Evolutionary conservation across 108 stramenopile species (phyloP), one percentile per base, ranked within the genome.

Genomic region (Cyclotella sp.): DNA sequence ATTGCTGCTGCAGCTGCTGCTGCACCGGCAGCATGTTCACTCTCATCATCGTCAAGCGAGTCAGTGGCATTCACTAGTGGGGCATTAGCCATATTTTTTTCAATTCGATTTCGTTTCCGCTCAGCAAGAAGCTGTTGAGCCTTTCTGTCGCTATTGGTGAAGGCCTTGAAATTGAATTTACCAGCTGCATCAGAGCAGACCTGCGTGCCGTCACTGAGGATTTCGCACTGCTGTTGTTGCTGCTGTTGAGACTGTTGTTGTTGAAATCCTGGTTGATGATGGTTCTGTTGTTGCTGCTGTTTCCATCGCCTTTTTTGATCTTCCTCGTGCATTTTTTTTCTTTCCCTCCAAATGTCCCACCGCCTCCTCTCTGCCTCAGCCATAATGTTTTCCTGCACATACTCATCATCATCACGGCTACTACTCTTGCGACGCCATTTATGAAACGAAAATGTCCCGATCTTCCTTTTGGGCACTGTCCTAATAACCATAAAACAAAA

Each of bases 401-500:
- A 49, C 24, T 60, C 15, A 42, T 59, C 60, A 41, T 62, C 44
- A 28, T 40, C 39, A 22, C 45, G 24, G 22, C 45, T 24, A 42
- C 40, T 44, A 27, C 69, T 58, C 15, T 16, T 18, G 9, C n/a
- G 52, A 19, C 9, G 8, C 22, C 53, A 15, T 27, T 47, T 14
- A 12, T 54, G 30, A 26, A 28, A 67, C 45, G 43, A 51, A 55
- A 69, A 19, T 30, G 57, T 60, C 28, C 78, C 72, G 0, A 81
- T 41, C 61, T 26, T 68, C 29, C 79, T 42, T 30, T 81, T 81
- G 28, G 79, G 79, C 29, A 81, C 67, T 13, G 72, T 81, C 60
- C 73, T 81, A 66, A 81, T 81, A n/a, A 81, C 64, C 67, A 81
- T 52, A 39, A 81, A 74, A 46, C 79, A 81, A 41, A 81, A 47